Conservation (phyloP, 1,284 basidiomycete species). For the Xerocomus minutiporus region DNA sequence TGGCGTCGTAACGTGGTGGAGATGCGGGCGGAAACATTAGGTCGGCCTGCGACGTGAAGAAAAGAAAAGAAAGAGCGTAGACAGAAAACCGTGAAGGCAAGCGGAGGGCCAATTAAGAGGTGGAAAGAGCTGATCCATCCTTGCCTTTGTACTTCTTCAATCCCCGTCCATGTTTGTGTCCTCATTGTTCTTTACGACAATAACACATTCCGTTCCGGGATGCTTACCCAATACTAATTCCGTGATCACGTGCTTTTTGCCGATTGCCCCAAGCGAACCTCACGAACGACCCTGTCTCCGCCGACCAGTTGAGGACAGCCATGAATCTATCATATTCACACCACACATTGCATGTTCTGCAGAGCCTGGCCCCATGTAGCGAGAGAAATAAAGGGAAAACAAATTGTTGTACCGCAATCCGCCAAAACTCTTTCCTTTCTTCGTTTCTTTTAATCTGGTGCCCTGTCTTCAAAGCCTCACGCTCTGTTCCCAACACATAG, state of each 20-base stretch:
- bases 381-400: too few relatives aligned
- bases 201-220: slow-evolving; percentile 27
- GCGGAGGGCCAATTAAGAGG: slow-evolving; percentile 12
- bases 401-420: too few relatives aligned
- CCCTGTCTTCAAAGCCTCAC: too few relatives aligned
- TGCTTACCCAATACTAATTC: slow-evolving; percentile 7
- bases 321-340: too few relatives aligned
- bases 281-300: too few relatives aligned
- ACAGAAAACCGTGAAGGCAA: slow-evolving; percentile 20
- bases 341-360: too few relatives aligned
- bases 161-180: not conserved
- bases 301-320: too few relatives aligned
- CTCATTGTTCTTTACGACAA: slow-evolving; percentile 32
- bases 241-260: not conserved
- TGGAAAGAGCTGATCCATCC: slow-evolving; percentile 2
- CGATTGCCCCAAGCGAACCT: too few relatives aligned
- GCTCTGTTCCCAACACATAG: too few relatives aligned
- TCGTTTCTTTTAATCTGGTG: too few relatives aligned
- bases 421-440: too few relatives aligned
- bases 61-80: slow-evolving; percentile 24
- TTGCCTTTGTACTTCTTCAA: slow-evolving; percentile 25
- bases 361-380: too few relatives aligned
- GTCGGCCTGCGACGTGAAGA: slow-evolving; percentile 48
- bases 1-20: slow-evolving; percentile 45
- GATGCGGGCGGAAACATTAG: slow-evolving; percentile 40